Evolutionary conservation across 1,284 basidiomycete genomes (phyloP).

Genomic region (Flammula alnicola): DNA sequence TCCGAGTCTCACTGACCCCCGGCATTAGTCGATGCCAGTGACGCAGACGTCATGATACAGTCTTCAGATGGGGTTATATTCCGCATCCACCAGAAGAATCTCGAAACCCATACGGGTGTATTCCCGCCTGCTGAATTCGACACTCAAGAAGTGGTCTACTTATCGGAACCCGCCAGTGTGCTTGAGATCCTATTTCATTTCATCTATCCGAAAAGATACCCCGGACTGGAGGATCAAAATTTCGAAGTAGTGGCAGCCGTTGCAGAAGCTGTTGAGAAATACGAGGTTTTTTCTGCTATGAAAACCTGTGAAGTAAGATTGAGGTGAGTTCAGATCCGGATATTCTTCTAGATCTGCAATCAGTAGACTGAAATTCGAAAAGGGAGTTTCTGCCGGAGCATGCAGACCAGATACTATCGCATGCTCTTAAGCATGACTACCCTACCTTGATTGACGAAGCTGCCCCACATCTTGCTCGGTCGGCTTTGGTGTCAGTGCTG

Average conservation of each 20-base stretch:
- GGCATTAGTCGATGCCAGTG: too few relatives aligned
- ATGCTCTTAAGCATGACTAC: conserved; percentile 16
- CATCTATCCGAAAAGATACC: conserved; percentile 8
- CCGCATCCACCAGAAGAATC: conserved; percentile 12
- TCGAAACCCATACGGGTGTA: conserved; percentile 12
- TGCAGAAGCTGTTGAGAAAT: conserved; percentile 19
- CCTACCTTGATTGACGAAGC: conserved; percentile 6
- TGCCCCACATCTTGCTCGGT: neutral
- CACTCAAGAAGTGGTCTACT: conserved; percentile 1
- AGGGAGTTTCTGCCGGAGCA: conserved; percentile 1
- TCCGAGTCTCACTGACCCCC: too few relatives aligned
- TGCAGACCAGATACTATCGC: neutral
- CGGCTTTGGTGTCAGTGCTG: neutral
- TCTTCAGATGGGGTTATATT: conserved; percentile 16
- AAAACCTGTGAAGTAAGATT: neutral
- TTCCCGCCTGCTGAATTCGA: conserved; percentile 15
- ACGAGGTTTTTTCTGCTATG: conserved; percentile 14
- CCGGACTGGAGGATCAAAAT: neutral
- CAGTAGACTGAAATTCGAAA: neutral
- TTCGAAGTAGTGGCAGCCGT: conserved; percentile 1
- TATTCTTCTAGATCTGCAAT: neutral
- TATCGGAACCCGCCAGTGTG: conserved; percentile 3
- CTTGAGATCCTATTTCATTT: conserved; percentile 13
- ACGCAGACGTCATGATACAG: conserved; percentile 12
- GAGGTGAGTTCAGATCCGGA: neutral